phyloP scores from a whole-genome alignment of 495 filamentous ascomycete genomes.

The Platismatia glauca region DNA sequence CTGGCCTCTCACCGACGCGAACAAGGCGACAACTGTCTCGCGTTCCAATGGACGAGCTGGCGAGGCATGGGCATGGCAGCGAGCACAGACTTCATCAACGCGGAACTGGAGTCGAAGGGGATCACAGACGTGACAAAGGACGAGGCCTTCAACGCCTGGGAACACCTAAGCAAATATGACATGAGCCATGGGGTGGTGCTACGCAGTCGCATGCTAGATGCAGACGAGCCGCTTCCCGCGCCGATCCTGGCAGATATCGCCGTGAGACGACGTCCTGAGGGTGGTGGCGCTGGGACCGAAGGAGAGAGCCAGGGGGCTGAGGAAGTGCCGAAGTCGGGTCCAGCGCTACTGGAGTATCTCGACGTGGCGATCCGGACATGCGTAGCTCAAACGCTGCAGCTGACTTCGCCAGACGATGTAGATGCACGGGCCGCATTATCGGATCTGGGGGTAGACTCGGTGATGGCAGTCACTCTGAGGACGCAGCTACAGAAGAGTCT shows the following conservation, averaged over 20 bases:
- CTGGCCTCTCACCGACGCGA: constrained; percentile 29
- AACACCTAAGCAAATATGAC: constrained; percentile 29
- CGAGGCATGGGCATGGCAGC: constrained; percentile 35
- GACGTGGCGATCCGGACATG: constrained; percentile 23
- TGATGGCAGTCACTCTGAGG: constrained; percentile 37
- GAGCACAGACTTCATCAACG: constrained; percentile 34
- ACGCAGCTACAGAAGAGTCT: constrained; percentile 32
- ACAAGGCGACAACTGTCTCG: constrained; percentile 32
- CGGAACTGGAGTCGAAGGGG: constrained; percentile 36
- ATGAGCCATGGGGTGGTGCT: constrained; percentile 33
- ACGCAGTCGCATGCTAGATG: constrained; percentile 25
- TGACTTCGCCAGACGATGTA: constrained; percentile 27
- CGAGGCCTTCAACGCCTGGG: constrained; percentile 40
- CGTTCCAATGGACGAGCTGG: constrained; percentile 41
- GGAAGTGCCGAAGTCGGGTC: background rate
- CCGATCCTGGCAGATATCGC: constrained; percentile 32
- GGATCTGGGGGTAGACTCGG: constrained; percentile 37
- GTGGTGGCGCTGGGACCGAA: background rate
- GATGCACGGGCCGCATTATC: constrained; percentile 30
- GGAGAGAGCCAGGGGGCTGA: background rate
- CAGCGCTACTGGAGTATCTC: constrained; percentile 22
- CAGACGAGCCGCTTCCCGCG: constrained; percentile 23
- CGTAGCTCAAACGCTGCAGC: constrained; percentile 28
- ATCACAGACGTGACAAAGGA: constrained; percentile 35
- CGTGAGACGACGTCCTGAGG: background rate